phyloP scores from a whole-genome alignment of 1,284 basidiomycete genomes.

The Anthracocystis setariae region DNA sequence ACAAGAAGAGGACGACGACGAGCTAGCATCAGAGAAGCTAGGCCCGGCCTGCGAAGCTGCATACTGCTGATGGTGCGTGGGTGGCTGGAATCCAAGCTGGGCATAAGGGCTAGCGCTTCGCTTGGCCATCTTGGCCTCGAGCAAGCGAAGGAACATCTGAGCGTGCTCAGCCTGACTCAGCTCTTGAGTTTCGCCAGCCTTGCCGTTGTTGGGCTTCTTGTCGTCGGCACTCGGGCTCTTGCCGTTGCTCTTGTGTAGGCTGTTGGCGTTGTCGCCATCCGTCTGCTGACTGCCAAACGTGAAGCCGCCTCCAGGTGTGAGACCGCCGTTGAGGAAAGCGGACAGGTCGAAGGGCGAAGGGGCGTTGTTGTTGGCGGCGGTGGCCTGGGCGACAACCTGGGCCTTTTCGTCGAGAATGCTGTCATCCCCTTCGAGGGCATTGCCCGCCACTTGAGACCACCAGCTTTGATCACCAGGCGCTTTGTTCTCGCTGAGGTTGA shows the following conservation, averaged over 20 bases:
- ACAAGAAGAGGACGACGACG: constrained; percentile 24
- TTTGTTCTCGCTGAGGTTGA: constrained; percentile 59
- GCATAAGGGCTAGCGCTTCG: constrained; percentile 46
- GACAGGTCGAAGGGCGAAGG: constrained; percentile 58
- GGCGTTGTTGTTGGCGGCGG: constrained; percentile 32
- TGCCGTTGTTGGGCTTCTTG: constrained; percentile 24
- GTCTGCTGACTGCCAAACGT: constrained; percentile 32
- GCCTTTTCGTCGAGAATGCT: constrained; percentile 60
- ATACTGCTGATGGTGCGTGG: constrained; percentile 36
- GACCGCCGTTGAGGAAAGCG: constrained; percentile 58
- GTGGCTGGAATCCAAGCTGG: constrained; percentile 57
- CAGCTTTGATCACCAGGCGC: constrained; percentile 54
- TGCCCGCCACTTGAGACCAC: constrained; percentile 58
- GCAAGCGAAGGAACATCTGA: constrained; percentile 51
- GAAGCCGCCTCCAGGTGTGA: constrained; percentile 52
- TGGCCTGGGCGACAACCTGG: constrained; percentile 55
- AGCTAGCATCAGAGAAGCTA: constrained; percentile 29
- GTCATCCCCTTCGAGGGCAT: constrained; percentile 47
- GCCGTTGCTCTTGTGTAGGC: constrained; percentile 16
- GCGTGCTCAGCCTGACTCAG: constrained; percentile 50
- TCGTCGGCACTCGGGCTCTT: constrained; percentile 9
- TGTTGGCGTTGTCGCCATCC: constrained; percentile 10
- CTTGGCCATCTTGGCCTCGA: constrained; percentile 54
- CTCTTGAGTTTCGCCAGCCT: constrained; percentile 17
- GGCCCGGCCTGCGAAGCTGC: constrained; percentile 24